Percentiles rank a stretch among this genome's conserved stretches.
Evolutionary conservation across 805 yeast genomes (phyloP).

Genomic region (Teunomyces barrocoloradensis): DNA sequence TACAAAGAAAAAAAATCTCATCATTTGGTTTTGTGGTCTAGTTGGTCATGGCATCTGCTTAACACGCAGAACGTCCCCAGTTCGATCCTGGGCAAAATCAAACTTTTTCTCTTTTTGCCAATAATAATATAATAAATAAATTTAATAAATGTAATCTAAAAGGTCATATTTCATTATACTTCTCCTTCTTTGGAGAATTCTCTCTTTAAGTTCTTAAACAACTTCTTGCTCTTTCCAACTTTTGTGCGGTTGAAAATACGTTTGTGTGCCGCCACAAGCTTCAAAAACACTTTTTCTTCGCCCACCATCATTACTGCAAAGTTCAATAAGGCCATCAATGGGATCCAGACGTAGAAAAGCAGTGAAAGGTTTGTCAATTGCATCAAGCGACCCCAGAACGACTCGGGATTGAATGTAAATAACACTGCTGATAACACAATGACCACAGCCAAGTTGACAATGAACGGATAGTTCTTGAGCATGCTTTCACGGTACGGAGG

Average conservation of each 20-base stretch:
- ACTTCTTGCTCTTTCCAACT: conserved; percentile 31
- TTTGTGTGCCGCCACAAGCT: conserved; percentile 40
- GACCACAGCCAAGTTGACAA: conserved; percentile 56
- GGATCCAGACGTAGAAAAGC: conserved; percentile 51
- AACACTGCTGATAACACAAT: conserved; percentile 48
- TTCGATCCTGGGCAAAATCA: conserved; percentile 99
- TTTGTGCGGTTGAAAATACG: conserved; percentile 20
- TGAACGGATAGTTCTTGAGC: conserved; percentile 64
- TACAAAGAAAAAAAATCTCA: neutral
- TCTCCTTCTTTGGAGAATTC: conserved; percentile 9
- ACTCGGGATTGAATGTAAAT: conserved; percentile 52
- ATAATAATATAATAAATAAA: neutral
- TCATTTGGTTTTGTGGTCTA: conserved; percentile 88
- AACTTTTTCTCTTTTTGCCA: conserved; percentile 1
- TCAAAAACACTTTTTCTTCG: conserved; percentile 42
- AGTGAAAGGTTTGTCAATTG: conserved; percentile 65
- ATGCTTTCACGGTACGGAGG: conserved; percentile 89
- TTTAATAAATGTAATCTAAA: neutral
- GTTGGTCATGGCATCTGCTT: conserved; percentile 99
- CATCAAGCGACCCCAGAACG: conserved; percentile 64
- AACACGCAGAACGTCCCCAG: conserved; percentile 99
- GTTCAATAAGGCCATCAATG: conserved; percentile 47
- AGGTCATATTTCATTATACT: conserved; percentile 4
- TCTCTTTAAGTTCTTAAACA: conserved; percentile 20
- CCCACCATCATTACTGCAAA: conserved; percentile 46